Conservation (phyloP, 352 stramenopile genomes). For the Phytophthora cactorum region DNA sequence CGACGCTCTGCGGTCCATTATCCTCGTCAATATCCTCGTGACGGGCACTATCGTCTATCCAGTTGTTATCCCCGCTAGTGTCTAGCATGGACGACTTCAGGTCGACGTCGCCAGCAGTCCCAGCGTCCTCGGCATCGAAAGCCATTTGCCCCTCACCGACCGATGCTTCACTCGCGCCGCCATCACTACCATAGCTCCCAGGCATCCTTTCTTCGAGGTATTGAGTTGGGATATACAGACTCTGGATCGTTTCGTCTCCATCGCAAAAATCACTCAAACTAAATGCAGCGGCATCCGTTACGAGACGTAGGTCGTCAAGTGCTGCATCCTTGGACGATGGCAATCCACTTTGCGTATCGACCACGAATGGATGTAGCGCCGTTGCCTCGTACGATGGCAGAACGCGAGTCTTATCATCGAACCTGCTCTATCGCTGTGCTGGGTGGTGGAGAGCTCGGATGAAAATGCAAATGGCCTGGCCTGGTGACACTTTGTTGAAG, state of each 20-base stretch:
- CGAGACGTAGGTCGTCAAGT: background rate
- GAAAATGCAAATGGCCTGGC: conserved; percentile 6
- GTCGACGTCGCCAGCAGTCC: conserved; percentile 3
- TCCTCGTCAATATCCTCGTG: conserved; percentile 28
- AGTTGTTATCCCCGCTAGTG: conserved; percentile 25
- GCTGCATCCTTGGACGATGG: background rate
- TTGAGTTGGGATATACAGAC: background rate
- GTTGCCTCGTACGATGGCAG: conserved; percentile 10
- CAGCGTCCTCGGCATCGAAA: conserved; percentile 8
- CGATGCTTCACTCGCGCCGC: conserved; percentile 5
- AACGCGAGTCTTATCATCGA: conserved; percentile 3
- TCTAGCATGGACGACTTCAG: conserved; percentile 32
- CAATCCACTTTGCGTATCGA: conserved; percentile 11
- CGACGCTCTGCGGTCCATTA: conserved; percentile 20
- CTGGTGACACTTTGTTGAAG: conserved; percentile 7
- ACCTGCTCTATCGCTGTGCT: conserved; percentile 16
- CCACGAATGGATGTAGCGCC: conserved; percentile 3
- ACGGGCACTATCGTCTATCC: conserved; percentile 15
- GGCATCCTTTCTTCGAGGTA: conserved; percentile 18
- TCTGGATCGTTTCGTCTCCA: conserved; percentile 18
- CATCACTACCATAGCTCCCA: conserved; percentile 8
- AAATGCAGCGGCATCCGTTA: conserved; percentile 15
- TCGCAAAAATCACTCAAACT: conserved; percentile 11
- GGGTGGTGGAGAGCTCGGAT: conserved; percentile 11
- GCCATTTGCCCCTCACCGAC: conserved; percentile 15